Percentiles rank a stretch among this genome's conserved stretches.
Evolutionary conservation across 2,329 filamentous ascomycete species (phyloP).

Genomic region (Dothideomycetes sp.): DNA sequence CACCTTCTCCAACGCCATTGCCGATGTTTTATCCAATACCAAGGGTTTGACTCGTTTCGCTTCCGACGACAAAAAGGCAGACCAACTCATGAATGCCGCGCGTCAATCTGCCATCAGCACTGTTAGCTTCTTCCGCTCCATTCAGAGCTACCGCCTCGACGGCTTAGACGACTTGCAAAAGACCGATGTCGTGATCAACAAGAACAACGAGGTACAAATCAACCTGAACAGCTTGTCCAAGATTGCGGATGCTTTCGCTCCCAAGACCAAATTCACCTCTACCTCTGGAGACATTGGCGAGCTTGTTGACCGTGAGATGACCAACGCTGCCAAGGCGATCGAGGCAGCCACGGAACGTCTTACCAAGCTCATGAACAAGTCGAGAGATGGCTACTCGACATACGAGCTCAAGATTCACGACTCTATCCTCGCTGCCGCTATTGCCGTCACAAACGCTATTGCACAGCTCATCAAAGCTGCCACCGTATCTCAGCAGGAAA

Average conservation of each 20-base stretch:
- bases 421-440: constrained; percentile 83
- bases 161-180: constrained; percentile 84
- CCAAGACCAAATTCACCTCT: constrained; percentile 72
- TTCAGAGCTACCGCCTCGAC: constrained; percentile 89
- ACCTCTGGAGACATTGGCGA: constrained; percentile 82
- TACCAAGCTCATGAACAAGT: constrained; percentile 89
- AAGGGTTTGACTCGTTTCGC: constrained; percentile 91
- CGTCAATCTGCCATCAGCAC: constrained; percentile 77
- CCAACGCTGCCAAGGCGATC: constrained; percentile 90
- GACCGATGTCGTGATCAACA: constrained; percentile 94
- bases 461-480: constrained; percentile 91
- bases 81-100: constrained; percentile 72
- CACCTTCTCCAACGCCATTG: constrained; percentile 79
- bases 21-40: constrained; percentile 90
- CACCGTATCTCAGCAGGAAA: constrained; percentile 87
- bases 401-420: constrained; percentile 96
- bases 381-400: constrained; percentile 87
- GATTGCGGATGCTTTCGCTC: constrained; percentile 82
- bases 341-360: constrained; percentile 83
- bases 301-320: constrained; percentile 82
- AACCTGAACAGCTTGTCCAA: constrained; percentile 91
- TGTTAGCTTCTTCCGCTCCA: constrained; percentile 86
- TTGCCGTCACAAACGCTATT: constrained; percentile 89
- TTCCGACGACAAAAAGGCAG: constrained; percentile 89
- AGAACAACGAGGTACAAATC: constrained; percentile 91